Conservation (phyloP, 371 early-diverging fungal species). For the Nematocida homosporus region DNA sequence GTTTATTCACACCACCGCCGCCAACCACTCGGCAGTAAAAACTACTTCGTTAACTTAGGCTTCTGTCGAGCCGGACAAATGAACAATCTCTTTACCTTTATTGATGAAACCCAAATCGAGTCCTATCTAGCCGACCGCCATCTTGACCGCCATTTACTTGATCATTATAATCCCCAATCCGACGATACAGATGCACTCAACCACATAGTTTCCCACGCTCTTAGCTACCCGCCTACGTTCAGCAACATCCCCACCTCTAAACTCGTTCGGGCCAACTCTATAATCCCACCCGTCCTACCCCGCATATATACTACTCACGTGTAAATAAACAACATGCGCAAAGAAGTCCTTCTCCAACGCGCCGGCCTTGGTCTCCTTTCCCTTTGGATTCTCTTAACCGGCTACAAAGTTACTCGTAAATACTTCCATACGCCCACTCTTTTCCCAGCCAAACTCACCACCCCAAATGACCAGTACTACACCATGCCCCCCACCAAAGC, state of each 20-base stretch:
- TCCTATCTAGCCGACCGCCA: no score
- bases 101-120: conserved; percentile 3
- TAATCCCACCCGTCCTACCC: no score
- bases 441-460: not conserved
- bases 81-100: conserved; percentile 26
- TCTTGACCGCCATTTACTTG: no score
- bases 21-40: not conserved
- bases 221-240: no score
- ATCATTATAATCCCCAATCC: no score
- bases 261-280: no score
- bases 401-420: conserved; percentile 33
- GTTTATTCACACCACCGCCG: conserved; percentile 7
- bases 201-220: no score
- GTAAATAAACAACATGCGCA: conserved; percentile 62
- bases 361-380: conserved; percentile 12
- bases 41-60: not conserved
- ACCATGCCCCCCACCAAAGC: conserved; percentile 54
- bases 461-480: not conserved
- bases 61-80: conserved; percentile 37
- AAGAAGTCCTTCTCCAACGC: conserved; percentile 39
- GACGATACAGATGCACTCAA: no score
- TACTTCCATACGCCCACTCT: not conserved
- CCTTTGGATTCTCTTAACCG: conserved; percentile 43
- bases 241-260: no score
- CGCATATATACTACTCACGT: conserved; percentile 31